Evolutionary conservation across 306 rosid genomes (phyloP).

Genomic region (Fragaria vesca): DNA sequence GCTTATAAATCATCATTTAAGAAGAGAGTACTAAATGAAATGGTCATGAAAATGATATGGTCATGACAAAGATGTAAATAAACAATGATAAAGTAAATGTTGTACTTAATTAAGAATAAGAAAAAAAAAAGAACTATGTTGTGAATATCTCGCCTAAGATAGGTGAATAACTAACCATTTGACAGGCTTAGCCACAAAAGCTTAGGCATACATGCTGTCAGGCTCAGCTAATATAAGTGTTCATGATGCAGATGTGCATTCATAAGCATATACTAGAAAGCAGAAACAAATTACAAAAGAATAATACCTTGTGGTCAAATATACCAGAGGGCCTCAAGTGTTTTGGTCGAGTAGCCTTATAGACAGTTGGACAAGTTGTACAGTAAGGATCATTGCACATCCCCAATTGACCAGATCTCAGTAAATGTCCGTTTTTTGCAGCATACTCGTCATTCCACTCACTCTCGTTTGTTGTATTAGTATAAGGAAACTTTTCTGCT

Average conservation of each 20-base stretch:
- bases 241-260: not conserved
- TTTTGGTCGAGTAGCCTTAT: slow-evolving; percentile 46
- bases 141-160: not conserved
- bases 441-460: slow-evolving; percentile 42
- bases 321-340: slow-evolving; percentile 34
- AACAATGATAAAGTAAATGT: not conserved
- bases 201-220: not conserved
- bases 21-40: not conserved
- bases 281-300: slow-evolving; percentile 20
- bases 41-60: too few species aligned
- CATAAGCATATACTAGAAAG: slow-evolving; percentile 14
- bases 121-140: not conserved
- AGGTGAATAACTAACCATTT: not conserved
- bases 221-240: not conserved
- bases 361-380: slow-evolving; percentile 78
- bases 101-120: not conserved
- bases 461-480: slow-evolving; percentile 18
- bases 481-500: slow-evolving; percentile 40
- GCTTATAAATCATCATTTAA: slow-evolving; percentile 12
- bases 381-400: slow-evolving; percentile 92
- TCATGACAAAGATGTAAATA: not conserved
- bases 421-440: slow-evolving; percentile 59
- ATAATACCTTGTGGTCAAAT: slow-evolving; percentile 58
- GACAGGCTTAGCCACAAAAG: slow-evolving; percentile 9
- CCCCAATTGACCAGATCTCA: slow-evolving; percentile 87